A percentile compares a stretch with the other conserved stretches of the same genome.
Conservation (phyloP, 75 land plant genomes). For the Isoetes taiwanensis region DNA sequence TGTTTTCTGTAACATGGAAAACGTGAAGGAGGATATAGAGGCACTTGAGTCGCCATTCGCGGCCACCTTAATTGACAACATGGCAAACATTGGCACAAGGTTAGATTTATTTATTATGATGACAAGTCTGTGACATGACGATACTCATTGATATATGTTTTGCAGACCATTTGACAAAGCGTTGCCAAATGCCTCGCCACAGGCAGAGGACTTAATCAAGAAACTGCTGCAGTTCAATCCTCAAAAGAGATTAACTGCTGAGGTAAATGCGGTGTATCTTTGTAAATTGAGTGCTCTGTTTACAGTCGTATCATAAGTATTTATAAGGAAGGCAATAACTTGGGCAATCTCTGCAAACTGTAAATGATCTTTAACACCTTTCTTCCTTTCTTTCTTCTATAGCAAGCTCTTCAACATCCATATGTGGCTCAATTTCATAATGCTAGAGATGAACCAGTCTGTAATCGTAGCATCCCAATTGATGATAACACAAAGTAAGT, state of each 20-base stretch:
- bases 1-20: too few species aligned
- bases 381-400: not conserved
- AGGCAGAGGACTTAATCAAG: slow-evolving; percentile 22
- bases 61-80: slow-evolving; percentile 28
- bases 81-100: slow-evolving; percentile 14
- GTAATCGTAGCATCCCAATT: slow-evolving; percentile 31
- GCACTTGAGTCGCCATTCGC: slow-evolving; percentile 32
- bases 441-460: slow-evolving; percentile 24
- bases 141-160: not conserved
- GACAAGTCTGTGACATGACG: not conserved
- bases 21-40: slow-evolving; percentile 28
- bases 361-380: not conserved
- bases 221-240: slow-evolving; percentile 31
- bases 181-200: slow-evolving; percentile 26
- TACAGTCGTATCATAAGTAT: not conserved
- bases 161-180: slow-evolving; percentile 22
- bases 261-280: slow-evolving; percentile 13
- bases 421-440: slow-evolving; percentile 31
- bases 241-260: slow-evolving; percentile 28
- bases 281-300: too few species aligned
- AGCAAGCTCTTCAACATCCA: slow-evolving; percentile 32
- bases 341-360: too few species aligned
- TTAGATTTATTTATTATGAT: not conserved
- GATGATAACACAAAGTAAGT: slow-evolving; percentile 34
- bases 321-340: too few species aligned